Conservation (phyloP, 371 early-diverging fungal genomes). For the Lichtheimia ornata region DNA sequence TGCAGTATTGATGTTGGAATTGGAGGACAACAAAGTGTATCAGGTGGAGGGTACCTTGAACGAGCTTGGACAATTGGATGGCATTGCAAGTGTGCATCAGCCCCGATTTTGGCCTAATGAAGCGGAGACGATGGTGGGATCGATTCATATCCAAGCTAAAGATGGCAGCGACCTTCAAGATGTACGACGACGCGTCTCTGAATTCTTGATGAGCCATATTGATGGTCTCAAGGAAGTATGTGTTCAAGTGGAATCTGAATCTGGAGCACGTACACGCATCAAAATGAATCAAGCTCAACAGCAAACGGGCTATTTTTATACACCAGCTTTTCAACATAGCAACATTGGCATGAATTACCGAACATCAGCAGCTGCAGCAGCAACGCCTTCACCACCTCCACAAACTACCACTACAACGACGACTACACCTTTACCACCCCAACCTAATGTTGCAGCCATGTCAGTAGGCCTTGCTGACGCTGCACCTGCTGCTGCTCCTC, state of each 20-base stretch:
- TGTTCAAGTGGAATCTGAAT: conserved; percentile 49
- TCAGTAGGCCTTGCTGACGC: background rate
- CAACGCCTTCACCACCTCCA: conserved; percentile 1
- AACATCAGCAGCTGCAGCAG: background rate
- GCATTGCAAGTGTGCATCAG: conserved; percentile 46
- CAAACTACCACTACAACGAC: background rate
- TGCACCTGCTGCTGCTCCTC: conserved; percentile 4
- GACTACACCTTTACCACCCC: conserved; percentile 4
- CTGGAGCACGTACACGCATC: conserved; percentile 22
- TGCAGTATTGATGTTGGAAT: conserved; percentile 57
- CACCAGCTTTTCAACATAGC: background rate
- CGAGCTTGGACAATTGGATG: conserved; percentile 49
- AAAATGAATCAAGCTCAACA: conserved; percentile 16
- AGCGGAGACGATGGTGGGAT: conserved; percentile 59
- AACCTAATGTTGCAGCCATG: conserved; percentile 11
- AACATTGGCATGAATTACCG: conserved; percentile 8
- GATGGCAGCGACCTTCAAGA: conserved; percentile 37
- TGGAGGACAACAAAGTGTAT: conserved; percentile 49
- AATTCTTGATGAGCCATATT: conserved; percentile 42
- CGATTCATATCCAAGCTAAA: conserved; percentile 53
- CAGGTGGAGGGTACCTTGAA: conserved; percentile 55
- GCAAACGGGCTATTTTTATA: conserved; percentile 36
- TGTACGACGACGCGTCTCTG: conserved; percentile 30
- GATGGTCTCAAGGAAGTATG: conserved; percentile 52
- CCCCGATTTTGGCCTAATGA: conserved; percentile 69